A percentile compares a stretch with the other conserved stretches of the same genome.
These are phyloP conservation scores for Adansonia rubrostipa DNA, from an alignment of 441 rosid genomes.

Conservation along the genomic window DNA sequence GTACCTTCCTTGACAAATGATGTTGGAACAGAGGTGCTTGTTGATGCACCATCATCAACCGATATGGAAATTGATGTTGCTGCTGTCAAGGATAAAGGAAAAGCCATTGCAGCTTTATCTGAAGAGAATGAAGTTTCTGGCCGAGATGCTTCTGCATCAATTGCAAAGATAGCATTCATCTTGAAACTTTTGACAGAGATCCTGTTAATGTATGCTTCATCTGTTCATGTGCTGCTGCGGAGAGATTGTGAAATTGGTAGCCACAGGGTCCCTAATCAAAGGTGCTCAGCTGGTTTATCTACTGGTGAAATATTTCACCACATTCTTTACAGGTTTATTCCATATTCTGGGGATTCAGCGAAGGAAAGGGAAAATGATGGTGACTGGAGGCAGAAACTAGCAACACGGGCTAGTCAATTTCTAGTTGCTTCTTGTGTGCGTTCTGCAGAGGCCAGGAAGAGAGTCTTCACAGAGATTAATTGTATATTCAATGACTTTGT, in stretches of 20 bases:
- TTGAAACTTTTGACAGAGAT: conserved; percentile 95
- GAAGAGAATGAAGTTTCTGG: conserved; percentile 58
- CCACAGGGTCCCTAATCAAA: conserved; percentile 62
- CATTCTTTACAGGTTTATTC: conserved; percentile 76
- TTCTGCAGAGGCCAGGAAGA: conserved; percentile 89
- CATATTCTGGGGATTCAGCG: conserved; percentile 61
- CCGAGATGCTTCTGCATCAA: conserved; percentile 73
- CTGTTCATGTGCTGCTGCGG: conserved; percentile 83
- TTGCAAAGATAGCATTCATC: conserved; percentile 88
- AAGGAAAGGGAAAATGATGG: conserved; percentile 83
- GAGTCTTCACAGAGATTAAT: conserved; percentile 77
- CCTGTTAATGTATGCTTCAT: conserved; percentile 81
- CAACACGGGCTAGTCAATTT: conserved; percentile 80
- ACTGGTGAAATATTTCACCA: conserved; percentile 81
- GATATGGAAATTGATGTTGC: conserved; percentile 97
- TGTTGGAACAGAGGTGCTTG: conserved; percentile 36
- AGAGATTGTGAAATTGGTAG: conserved; percentile 79
- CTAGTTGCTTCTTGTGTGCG: conserved; percentile 94
- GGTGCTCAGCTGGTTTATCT: conserved; percentile 46
- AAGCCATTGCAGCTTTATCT: conserved; percentile 70
- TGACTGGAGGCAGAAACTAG: conserved; percentile 93
- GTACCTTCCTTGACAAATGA: conserved; percentile 73
- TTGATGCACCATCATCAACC: conserved; percentile 52
- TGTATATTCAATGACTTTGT: conserved; percentile 71
- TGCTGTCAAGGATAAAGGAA: conserved; percentile 83